These are phyloP conservation scores for Lipomyces oligophaga DNA, from an alignment of 805 yeast genomes.

Conservation along the genomic window DNA sequence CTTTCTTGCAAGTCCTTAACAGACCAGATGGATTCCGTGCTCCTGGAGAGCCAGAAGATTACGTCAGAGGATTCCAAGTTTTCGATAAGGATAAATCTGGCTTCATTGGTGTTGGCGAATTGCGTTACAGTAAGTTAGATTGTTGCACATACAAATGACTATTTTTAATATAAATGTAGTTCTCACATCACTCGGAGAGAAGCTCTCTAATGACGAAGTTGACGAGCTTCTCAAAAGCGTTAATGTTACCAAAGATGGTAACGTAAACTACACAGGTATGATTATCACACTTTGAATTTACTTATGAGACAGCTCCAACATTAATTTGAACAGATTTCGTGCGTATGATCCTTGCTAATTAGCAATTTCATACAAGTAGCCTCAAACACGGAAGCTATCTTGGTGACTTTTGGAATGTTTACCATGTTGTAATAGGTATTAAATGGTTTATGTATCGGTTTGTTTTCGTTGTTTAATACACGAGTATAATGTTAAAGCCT, in stretches of 20 bases:
- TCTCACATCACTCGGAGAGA: conserved; percentile 93
- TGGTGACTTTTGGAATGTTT: too few species aligned
- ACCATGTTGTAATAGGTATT: too few species aligned
- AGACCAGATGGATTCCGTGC: conserved; percentile 87
- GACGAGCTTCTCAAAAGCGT: conserved; percentile 96
- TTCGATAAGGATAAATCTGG: conserved; percentile 96
- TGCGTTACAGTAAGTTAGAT: conserved; percentile 59
- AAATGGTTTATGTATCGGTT: too few species aligned
- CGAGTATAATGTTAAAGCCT: too few species aligned
- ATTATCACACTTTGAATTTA: not conserved
- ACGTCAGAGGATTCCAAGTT: conserved; percentile 93
- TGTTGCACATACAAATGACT: not conserved
- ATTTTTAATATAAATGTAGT: conserved; percentile 36
- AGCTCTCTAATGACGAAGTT: conserved; percentile 82
- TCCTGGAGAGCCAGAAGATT: conserved; percentile 86
- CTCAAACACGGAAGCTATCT: too few species aligned
- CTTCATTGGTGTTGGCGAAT: conserved; percentile 93
- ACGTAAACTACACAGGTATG: conserved; percentile 78
- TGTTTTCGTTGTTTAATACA: too few species aligned
- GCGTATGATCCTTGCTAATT: conserved; percentile 30
- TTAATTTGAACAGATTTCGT: conserved; percentile 36
- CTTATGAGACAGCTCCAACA: not conserved
- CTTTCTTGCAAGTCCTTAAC: conserved; percentile 69
- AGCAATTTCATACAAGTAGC: too few species aligned
- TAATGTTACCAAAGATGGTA: conserved; percentile 87